Base-by-base conservation (phyloP, 345 rosid species). In the Eutrema heterophyllum region DNA sequence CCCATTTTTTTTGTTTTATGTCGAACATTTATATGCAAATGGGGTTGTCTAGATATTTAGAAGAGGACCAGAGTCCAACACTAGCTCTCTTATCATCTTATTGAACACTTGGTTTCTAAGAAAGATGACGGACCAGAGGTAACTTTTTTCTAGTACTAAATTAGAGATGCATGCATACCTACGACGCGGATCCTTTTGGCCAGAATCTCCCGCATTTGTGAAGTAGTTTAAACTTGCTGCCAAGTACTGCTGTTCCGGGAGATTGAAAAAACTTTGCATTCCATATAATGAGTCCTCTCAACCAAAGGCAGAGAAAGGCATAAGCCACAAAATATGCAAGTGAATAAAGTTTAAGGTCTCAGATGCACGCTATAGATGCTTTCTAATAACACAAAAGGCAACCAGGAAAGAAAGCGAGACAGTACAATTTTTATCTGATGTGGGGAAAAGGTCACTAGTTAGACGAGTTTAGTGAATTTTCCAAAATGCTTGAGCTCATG, bases 171-270 rank as follows among this genome's bases (percentile, higher is more conserved):
- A 30, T 79, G 21, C 21, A 18, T 18, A 91, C 97, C 92, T 85
- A 72, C 84, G 90, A 33, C 73, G 83, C 11, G 83, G 73, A 76
- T 70, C 80, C 51, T 81, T 88, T 79, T 74, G 82, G 69, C 72
- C 85, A 76, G 71, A 54, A 70, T 81, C 77, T 59, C 79, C 83
- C 56, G 79, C 39, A 67, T 81, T 78, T 69, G 81, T 68, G 48
- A 50, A 9, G 48, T 46, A 55, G 70, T 73, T 79, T 51, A 68
- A 54, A 60, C 21, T 77, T 45, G 68, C 71, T 36, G 83, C 71
- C 79, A 89, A 56, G 79, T 64, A 80, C 64, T 86, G 91, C 70
- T 64, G 58, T 59, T 91, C 89, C 33, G 96, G 93, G 81, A 88
- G 92, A 74, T 86, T 84, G 53, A 88, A 86, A n/a, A n/a, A n/a